These are phyloP conservation scores for Ceratocystis colombiana DNA, from an alignment of 2,329 filamentous ascomycete species.

Conservation along the genomic window DNA sequence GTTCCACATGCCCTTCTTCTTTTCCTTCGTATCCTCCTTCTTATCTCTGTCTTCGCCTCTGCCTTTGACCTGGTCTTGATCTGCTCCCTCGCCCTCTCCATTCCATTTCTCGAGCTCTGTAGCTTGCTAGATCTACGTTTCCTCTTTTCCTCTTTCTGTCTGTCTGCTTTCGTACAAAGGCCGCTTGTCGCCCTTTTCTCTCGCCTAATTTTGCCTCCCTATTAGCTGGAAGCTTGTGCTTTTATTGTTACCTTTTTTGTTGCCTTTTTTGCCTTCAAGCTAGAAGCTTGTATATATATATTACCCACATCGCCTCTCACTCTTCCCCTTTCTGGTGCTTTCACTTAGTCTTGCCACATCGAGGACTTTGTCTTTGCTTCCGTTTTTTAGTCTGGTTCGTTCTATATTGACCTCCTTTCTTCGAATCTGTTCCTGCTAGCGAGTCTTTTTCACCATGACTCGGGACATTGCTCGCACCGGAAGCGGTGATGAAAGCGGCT, in stretches of 20 bases:
- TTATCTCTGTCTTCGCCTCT: constrained; percentile 8
- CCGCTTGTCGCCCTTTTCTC: background rate
- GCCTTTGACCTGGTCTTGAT: background rate
- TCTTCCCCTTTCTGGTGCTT: background rate
- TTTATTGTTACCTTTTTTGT: background rate
- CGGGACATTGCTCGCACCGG: constrained; percentile 18
- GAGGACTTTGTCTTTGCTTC: background rate
- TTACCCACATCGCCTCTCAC: background rate
- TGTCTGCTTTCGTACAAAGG: background rate
- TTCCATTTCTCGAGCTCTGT: constrained; percentile 9
- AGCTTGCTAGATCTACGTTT: background rate
- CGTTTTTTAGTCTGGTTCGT: background rate
- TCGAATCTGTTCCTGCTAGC: background rate
- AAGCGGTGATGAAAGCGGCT: constrained; percentile 22
- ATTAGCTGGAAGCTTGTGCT: background rate
- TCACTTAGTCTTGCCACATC: background rate
- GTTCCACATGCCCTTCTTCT: constrained; percentile 7
- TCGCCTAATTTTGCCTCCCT: background rate
- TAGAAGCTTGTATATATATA: background rate
- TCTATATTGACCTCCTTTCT: background rate
- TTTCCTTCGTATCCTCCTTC: background rate
- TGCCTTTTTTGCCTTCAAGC: background rate
- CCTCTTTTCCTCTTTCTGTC: background rate
- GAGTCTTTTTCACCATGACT: constrained; percentile 11
- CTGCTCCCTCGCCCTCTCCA: constrained; percentile 11